Conservation (phyloP, 163 green algal genomes). For the Coccomyxa subellipsoidea region DNA sequence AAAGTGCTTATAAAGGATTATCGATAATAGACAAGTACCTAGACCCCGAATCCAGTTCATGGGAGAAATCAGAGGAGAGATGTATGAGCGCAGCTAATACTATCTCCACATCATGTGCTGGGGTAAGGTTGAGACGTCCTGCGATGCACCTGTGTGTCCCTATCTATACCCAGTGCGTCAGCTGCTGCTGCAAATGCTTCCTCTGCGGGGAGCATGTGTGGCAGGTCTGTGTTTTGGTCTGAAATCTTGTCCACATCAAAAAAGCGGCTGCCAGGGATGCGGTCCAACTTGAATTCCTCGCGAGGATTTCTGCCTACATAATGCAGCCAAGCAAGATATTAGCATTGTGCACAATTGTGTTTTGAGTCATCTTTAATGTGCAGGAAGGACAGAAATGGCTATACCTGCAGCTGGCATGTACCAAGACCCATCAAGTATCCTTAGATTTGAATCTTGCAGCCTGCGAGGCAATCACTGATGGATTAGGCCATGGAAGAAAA, state of each 20-base stretch:
- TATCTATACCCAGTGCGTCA: constrained; percentile 56
- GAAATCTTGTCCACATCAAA: constrained; percentile 84
- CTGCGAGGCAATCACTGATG: constrained; percentile 15
- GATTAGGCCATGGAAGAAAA: not conserved
- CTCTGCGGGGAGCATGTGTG: constrained; percentile 90
- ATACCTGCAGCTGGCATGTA: constrained; percentile 77
- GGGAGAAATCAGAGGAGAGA: no score
- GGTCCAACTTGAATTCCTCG: constrained; percentile 60
- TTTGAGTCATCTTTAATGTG: not conserved
- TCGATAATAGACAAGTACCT: no score
- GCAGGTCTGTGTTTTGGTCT: constrained; percentile 55
- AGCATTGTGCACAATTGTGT: not conserved
- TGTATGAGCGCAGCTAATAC: no score
- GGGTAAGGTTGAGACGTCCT: no score
- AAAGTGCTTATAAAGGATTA: no score
- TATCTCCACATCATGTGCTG: no score
- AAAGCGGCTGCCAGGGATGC: constrained; percentile 77
- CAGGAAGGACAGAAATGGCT: no score
- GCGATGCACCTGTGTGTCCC: not conserved
- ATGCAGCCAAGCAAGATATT: not conserved
- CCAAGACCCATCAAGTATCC: constrained; percentile 85
- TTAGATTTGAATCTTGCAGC: constrained; percentile 25
- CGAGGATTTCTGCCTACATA: constrained; percentile 42
- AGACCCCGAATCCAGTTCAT: no score
- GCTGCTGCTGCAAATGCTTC: constrained; percentile 76